Evolutionary conservation across 2,329 filamentous ascomycete genomes (phyloP), one percentile per base, ranked within the genome.

Genomic region (Ilyonectria sp.): DNA sequence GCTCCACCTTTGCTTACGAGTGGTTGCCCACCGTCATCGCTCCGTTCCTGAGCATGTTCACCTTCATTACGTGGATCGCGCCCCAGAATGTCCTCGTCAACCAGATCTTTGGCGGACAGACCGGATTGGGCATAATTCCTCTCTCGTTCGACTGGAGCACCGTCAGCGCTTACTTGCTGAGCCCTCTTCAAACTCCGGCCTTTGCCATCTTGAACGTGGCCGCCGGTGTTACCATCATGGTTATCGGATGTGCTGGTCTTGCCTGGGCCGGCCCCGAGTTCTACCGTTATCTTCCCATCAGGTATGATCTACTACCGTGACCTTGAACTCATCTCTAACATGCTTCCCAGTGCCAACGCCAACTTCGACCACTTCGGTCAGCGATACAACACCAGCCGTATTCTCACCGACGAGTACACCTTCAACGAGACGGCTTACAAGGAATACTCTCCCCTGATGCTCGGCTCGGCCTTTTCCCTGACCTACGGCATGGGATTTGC

Each of bases 401-500:
- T 92, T 55, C 83, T 92, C 17, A 86, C 86, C 60, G 70, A 79
- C 6, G 82, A 90, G 69, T 80, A 84, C 63, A 82, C 86, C 21
- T 87, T 92, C 65, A 86, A 92, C 76, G 84, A 86, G 71, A 84
- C 83, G 2, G 87, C 87, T 13, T 92, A 93, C 78, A 81, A 86
- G 68, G 81, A 82, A n/a, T 92, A 93, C 77, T 92, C 90, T n/a
- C 91, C 91, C 1, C 83, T 92, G 7, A 92, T 88, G 74, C 81
- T 92, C 19, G 85, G 89, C 2, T 86, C 90, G 0, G 90, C 91
- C 67, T 92, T 88, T 67, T 85, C 86, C 3, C 78, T 89, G 26
- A 80, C 83, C 7, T 89, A 93, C 71, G 90, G 90, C 1, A 81
- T 92, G 10, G 89, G 88, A 0, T 92, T 92, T 74, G 91, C 91